A percentile compares a stretch with the other conserved stretches of the same genome.
These are phyloP conservation scores for Podospora didyma DNA, from an alignment of 495 filamentous ascomycete species.

Conservation along the genomic window DNA sequence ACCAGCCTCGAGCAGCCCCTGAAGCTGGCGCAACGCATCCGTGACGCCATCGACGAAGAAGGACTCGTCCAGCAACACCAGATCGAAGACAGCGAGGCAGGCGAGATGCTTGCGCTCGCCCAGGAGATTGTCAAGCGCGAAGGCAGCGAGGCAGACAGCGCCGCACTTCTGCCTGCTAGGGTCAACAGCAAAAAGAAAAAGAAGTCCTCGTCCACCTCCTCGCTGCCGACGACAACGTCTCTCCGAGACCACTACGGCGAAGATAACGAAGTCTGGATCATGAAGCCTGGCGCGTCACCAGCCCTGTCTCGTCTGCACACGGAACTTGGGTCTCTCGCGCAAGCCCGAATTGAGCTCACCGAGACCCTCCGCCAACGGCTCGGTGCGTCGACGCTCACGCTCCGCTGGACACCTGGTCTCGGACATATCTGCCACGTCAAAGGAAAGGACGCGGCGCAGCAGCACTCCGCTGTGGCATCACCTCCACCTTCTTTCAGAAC, in stretches of 20 bases:
- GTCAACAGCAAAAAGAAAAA: constrained; percentile 39
- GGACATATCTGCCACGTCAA: constrained; percentile 91
- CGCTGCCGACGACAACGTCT: constrained; percentile 19
- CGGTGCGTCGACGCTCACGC: constrained; percentile 57
- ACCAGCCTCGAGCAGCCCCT: constrained; percentile 66
- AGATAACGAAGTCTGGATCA: constrained; percentile 74
- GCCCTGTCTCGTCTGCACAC: constrained; percentile 62
- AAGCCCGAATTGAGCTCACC: constrained; percentile 57
- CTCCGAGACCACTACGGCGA: constrained; percentile 45
- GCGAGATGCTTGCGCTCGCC: constrained; percentile 63
- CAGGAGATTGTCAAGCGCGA: constrained; percentile 61
- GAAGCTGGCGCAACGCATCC: constrained; percentile 65
- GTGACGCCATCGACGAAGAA: constrained; percentile 86
- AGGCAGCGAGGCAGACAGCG: constrained; percentile 41
- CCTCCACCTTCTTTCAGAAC: constrained; percentile 50
- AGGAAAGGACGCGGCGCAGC: constrained; percentile 55
- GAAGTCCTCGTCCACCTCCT: constrained; percentile 35
- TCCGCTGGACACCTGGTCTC: constrained; percentile 77
- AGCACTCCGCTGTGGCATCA: background rate
- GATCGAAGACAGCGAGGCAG: constrained; percentile 66
- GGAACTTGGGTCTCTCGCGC: constrained; percentile 52
- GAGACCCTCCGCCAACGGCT: constrained; percentile 50
- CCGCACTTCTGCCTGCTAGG: constrained; percentile 41
- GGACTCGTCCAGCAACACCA: constrained; percentile 75
- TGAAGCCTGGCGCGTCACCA: constrained; percentile 70